phyloP scores from a whole-genome alignment of 1,284 basidiomycete genomes.

The Moesziomyces sp. region DNA sequence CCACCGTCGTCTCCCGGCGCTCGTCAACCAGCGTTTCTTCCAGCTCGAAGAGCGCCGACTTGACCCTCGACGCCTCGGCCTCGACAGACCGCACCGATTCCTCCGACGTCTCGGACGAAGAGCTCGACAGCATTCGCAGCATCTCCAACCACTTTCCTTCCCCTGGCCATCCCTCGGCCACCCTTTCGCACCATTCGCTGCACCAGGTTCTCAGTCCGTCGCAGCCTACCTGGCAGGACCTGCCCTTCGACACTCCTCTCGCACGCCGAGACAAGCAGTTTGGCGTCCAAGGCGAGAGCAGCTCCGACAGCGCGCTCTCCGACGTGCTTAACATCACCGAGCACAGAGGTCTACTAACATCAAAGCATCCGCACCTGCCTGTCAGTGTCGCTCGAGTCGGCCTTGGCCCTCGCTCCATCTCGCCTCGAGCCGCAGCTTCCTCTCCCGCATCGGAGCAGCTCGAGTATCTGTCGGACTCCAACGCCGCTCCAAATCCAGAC shows the following conservation, averaged over 20 bases:
- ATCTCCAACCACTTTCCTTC: conserved; percentile 30
- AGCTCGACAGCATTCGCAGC: conserved; percentile 26
- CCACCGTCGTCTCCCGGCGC: conserved; percentile 12
- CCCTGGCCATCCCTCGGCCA: conserved; percentile 2
- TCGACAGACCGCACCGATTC: conserved; percentile 10
- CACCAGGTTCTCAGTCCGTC: conserved; percentile 1
- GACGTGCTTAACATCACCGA: conserved; percentile 36
- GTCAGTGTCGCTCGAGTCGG: conserved; percentile 22
- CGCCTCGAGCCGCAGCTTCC: background rate
- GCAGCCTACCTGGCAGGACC: background rate
- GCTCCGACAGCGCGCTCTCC: conserved; percentile 26
- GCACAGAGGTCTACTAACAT: conserved; percentile 12
- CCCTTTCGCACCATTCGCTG: background rate
- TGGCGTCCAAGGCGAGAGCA: conserved; percentile 13
- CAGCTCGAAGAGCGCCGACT: conserved; percentile 5
- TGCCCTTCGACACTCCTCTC: background rate
- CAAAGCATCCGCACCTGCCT: background rate
- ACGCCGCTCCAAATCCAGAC: background rate
- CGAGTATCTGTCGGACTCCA: conserved; percentile 2
- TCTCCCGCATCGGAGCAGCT: conserved; percentile 3
- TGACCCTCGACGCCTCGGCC: background rate
- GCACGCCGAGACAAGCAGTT: background rate
- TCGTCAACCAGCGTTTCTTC: conserved; percentile 11
- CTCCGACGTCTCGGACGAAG: conserved; percentile 18
- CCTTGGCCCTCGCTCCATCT: conserved; percentile 10